phyloP scores from a whole-genome alignment of 2,329 filamentous ascomycete species.

The Geoglossum cookeanum region DNA sequence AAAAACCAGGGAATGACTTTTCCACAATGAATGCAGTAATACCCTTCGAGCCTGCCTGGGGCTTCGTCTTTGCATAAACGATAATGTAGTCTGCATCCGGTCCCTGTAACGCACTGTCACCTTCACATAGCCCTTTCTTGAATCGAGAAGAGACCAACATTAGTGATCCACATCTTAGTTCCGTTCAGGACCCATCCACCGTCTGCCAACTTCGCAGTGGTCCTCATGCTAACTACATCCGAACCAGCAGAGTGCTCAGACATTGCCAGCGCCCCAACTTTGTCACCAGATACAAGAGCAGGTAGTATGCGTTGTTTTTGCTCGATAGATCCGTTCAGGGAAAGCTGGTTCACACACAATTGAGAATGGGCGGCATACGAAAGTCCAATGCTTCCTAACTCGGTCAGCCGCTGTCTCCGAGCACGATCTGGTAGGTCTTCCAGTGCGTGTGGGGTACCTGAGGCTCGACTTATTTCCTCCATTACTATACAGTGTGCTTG shows the following conservation, averaged over 20 bases:
- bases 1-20: slow-evolving; percentile 50
- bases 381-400: slow-evolving; percentile 47
- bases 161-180: slow-evolving; percentile 99
- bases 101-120: slow-evolving; percentile 23
- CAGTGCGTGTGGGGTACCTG: slow-evolving; percentile 26
- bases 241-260: slow-evolving; percentile 78
- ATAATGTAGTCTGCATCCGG: slow-evolving; percentile 84
- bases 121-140: neutral
- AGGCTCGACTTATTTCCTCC: slow-evolving; percentile 84
- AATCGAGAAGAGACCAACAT: slow-evolving; percentile 31
- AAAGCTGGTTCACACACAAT: slow-evolving; percentile 89
- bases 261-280: slow-evolving; percentile 83
- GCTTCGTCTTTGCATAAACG: slow-evolving; percentile 91
- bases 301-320: slow-evolving; percentile 74
- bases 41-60: slow-evolving; percentile 62
- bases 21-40: slow-evolving; percentile 92
- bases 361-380: slow-evolving; percentile 94
- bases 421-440: neutral
- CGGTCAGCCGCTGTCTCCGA: neutral
- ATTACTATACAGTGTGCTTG: slow-evolving; percentile 91
- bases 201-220: slow-evolving; percentile 57
- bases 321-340: slow-evolving; percentile 61
- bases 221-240: slow-evolving; percentile 94
- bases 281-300: slow-evolving; percentile 58
- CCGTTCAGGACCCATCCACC: slow-evolving; percentile 76